Percentiles rank a stretch among this genome's conserved stretches.
Evolutionary conservation across 148 eudicot genomes (phyloP).

Genomic region (Arbutus unedo): DNA sequence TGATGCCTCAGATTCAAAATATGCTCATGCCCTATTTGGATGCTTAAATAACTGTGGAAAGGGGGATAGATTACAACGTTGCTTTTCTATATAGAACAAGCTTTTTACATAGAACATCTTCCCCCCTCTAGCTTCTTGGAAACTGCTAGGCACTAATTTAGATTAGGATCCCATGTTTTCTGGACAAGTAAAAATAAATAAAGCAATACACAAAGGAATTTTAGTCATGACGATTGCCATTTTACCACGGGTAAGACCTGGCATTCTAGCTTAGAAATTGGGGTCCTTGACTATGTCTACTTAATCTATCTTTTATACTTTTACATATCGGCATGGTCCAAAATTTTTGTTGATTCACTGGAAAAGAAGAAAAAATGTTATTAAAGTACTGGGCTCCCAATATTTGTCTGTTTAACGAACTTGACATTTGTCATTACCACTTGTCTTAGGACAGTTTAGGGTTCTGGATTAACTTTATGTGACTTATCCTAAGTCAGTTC

Average conservation of each 20-base stretch:
- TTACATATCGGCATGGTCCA: not conserved
- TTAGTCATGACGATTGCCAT: not conserved
- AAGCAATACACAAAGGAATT: not conserved
- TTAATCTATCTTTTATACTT: not conserved
- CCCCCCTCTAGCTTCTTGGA: too few relatives aligned
- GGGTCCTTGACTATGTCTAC: not conserved
- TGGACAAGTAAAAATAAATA: constrained; percentile 1
- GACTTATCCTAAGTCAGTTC: too few relatives aligned
- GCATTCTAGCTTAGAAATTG: not conserved
- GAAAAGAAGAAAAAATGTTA: not conserved
- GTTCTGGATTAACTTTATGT: constrained; percentile 7
- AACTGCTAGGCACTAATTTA: not conserved
- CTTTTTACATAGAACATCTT: not conserved
- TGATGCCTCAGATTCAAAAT: not conserved
- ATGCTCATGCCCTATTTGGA: not conserved
- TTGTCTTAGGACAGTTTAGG: not conserved
- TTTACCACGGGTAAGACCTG: not conserved
- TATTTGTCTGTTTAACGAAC: not conserved
- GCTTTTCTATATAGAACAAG: not conserved
- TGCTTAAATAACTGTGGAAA: not conserved
- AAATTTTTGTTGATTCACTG: not conserved
- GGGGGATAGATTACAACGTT: not conserved
- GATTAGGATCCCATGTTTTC: not conserved
- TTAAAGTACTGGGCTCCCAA: not conserved
- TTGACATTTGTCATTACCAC: not conserved